phyloP scores from a whole-genome alignment of 2,329 filamentous ascomycete genomes.

The Amauroascus niger region DNA sequence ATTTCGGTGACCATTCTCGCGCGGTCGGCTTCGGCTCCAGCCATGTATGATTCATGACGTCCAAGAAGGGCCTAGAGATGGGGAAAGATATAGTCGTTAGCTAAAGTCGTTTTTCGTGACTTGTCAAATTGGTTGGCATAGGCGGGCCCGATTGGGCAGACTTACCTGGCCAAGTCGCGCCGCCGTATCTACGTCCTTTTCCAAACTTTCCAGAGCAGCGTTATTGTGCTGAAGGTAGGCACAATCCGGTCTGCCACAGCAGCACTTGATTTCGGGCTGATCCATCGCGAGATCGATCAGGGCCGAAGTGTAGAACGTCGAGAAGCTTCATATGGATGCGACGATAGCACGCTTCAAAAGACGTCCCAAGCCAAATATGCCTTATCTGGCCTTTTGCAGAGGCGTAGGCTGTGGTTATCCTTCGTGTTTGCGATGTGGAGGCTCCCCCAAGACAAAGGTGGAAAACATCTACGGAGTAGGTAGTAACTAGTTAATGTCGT shows the following conservation, averaged over 20 bases:
- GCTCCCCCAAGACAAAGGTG: not conserved
- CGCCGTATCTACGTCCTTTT: conserved; percentile 78
- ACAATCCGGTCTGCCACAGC: conserved; percentile 74
- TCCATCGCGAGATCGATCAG: conserved; percentile 6
- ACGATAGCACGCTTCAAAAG: no score
- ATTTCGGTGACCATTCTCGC: conserved; percentile 62
- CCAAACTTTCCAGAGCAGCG: conserved; percentile 65
- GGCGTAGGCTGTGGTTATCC: no score
- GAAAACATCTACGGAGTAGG: no score
- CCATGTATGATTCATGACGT: conserved; percentile 90
- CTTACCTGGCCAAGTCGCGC: conserved; percentile 83
- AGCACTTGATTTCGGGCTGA: conserved; percentile 48
- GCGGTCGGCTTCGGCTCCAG: conserved; percentile 80
- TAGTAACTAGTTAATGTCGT: not conserved
- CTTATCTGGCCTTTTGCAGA: not conserved
- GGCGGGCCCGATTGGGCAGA: conserved; percentile 7
- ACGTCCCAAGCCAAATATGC: not conserved
- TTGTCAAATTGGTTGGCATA: not conserved
- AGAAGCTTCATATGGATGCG: not conserved
- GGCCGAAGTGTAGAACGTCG: not conserved
- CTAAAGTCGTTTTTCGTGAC: conserved; percentile 1
- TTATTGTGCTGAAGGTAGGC: conserved; percentile 72
- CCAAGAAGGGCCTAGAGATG: conserved; percentile 66
- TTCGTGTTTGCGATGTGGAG: no score
- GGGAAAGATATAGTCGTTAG: conserved; percentile 13